These are phyloP conservation scores for Pythium insidiosum DNA, from an alignment of 352 stramenopile species.

Conservation along the genomic window DNA sequence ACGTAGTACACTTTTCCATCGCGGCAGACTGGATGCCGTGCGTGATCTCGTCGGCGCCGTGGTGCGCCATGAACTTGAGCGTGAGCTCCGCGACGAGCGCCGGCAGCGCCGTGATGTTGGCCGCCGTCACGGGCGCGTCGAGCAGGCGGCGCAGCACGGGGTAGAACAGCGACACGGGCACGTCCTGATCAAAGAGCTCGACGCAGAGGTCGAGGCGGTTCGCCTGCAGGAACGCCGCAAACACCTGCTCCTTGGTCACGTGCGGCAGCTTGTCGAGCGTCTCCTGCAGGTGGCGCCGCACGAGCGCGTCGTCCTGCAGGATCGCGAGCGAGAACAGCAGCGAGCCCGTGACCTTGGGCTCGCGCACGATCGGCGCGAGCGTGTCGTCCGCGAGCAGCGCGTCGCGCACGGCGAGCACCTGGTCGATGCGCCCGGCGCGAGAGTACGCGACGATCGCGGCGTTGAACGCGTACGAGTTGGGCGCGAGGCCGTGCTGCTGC, in stretches of 20 bases:
- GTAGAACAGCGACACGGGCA: conserved; percentile 23
- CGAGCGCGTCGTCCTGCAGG: conserved; percentile 32
- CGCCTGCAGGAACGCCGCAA: conserved; percentile 24
- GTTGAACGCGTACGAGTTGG: conserved; percentile 76
- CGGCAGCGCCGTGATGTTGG: background rate
- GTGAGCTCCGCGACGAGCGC: conserved; percentile 35
- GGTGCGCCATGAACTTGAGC: conserved; percentile 47
- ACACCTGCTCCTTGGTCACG: conserved; percentile 28
- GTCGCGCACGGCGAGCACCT: conserved; percentile 51
- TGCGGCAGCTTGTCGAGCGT: conserved; percentile 34
- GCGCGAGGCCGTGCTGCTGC: conserved; percentile 39
- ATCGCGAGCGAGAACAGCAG: conserved; percentile 63
- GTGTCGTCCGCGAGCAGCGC: conserved; percentile 10
- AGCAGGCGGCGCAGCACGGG: conserved; percentile 30
- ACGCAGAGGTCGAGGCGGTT: conserved; percentile 34
- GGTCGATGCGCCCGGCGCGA: conserved; percentile 32
- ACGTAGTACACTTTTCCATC: conserved; percentile 35
- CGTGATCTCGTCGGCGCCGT: conserved; percentile 26
- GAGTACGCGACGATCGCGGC: conserved; percentile 69
- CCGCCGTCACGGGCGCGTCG: conserved; percentile 2
- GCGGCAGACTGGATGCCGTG: conserved; percentile 31
- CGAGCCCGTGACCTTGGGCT: conserved; percentile 46
- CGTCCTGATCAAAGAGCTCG: conserved; percentile 33
- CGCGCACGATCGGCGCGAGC: conserved; percentile 18
- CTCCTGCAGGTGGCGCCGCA: conserved; percentile 8